Conservation (phyloP, 345 rosid genomes). For the Diplotaxis tenuifolia region DNA sequence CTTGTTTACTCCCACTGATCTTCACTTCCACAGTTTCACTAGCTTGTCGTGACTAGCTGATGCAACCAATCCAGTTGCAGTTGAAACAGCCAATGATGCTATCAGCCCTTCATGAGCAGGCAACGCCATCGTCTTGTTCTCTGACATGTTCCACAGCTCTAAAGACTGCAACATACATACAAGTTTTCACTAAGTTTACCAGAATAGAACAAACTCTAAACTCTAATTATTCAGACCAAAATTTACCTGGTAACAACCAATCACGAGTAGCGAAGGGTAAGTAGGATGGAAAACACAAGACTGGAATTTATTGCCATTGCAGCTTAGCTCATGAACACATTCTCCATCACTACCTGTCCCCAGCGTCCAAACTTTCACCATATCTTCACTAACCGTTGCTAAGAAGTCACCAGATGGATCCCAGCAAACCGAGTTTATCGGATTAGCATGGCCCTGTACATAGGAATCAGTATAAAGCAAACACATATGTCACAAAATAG, state of each 20-base stretch:
- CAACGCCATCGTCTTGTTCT: constrained; percentile 76
- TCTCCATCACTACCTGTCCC: constrained; percentile 90
- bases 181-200: neutral
- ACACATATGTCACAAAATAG: neutral
- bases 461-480: neutral
- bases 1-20: neutral
- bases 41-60: constrained; percentile 92
- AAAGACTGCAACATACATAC: constrained; percentile 56
- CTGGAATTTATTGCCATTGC: constrained; percentile 84
- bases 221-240: neutral
- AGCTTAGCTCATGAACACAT: constrained; percentile 81
- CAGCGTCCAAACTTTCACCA: constrained; percentile 87
- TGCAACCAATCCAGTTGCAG: constrained; percentile 74
- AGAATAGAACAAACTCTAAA: neutral
- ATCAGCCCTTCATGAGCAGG: constrained; percentile 80
- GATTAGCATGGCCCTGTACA: constrained; percentile 76
- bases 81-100: constrained; percentile 73
- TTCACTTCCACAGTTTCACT: constrained; percentile 89
- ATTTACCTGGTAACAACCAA: constrained; percentile 92
- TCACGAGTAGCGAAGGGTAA: constrained; percentile 67
- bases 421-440: constrained; percentile 89
- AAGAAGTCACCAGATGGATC: constrained; percentile 80
- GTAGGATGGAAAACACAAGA: constrained; percentile 91
- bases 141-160: constrained; percentile 90
- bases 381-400: constrained; percentile 93